These are phyloP conservation scores for Hygrocybe coccinea DNA, from an alignment of 768 basidiomycete species.

Conservation along the genomic window DNA sequence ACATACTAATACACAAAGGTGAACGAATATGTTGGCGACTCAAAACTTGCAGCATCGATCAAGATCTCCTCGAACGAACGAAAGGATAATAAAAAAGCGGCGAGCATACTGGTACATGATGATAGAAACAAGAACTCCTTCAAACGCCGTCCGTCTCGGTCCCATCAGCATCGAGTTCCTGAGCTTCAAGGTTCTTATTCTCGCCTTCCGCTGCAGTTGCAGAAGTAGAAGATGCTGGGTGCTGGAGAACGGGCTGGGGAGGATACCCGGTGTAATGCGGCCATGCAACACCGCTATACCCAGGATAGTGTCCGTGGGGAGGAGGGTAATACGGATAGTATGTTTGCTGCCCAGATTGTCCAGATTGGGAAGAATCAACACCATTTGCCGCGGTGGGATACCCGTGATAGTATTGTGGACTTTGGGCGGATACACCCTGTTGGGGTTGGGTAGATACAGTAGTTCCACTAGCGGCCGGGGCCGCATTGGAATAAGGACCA, in stretches of 20 bases:
- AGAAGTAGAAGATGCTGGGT: neutral
- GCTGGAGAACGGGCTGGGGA: slow-evolving; percentile 16
- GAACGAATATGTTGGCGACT: no score
- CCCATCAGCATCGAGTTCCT: neutral
- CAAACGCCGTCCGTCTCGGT: neutral
- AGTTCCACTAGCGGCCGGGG: slow-evolving; percentile 16
- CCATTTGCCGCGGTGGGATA: slow-evolving; percentile 16
- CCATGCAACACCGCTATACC: slow-evolving; percentile 27
- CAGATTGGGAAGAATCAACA: slow-evolving; percentile 23
- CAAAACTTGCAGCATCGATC: no score
- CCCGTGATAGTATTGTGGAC: slow-evolving; percentile 23
- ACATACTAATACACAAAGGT: no score
- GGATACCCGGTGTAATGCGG: slow-evolving; percentile 28
- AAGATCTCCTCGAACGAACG: neutral
- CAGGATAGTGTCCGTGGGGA: slow-evolving; percentile 26
- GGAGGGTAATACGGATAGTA: slow-evolving; percentile 32
- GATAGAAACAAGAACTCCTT: neutral
- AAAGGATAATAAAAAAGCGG: neutral
- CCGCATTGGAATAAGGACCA: slow-evolving; percentile 14
- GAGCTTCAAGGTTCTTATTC: slow-evolving; percentile 3
- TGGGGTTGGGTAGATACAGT: neutral
- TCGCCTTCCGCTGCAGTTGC: neutral
- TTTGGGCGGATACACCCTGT: slow-evolving; percentile 11
- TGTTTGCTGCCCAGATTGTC: slow-evolving; percentile 18
- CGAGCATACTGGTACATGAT: neutral